Conservation (phyloP, 331 rosid species). For the Rhamnella rubrinervis region DNA sequence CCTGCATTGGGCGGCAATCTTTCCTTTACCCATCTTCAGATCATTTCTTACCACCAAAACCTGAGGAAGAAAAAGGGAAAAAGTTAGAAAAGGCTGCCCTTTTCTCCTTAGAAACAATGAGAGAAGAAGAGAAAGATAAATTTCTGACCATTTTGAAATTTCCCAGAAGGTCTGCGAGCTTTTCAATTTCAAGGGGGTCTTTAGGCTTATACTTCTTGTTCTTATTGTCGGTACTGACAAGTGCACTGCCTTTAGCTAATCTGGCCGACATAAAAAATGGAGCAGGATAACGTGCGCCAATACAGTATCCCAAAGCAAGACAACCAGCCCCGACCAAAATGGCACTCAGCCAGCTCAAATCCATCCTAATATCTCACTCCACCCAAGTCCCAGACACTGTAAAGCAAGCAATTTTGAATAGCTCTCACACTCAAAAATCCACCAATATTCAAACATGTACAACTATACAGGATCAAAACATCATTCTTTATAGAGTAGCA, state of each 20-base stretch:
- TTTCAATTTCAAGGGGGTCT: constrained; percentile 72
- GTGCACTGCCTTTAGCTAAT: constrained; percentile 31
- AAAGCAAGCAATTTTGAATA: too few species aligned
- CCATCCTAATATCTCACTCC: constrained; percentile 33
- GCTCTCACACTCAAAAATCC: too few species aligned
- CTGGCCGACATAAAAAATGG: constrained; percentile 39
- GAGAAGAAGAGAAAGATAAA: background rate
- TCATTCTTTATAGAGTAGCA: too few species aligned
- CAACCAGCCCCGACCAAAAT: constrained; percentile 83
- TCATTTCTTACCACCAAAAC: constrained; percentile 89
- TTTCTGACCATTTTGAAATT: constrained; percentile 82
- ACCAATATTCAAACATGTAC: too few species aligned
- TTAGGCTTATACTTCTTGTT: constrained; percentile 37
- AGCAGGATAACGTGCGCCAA: constrained; percentile 61
- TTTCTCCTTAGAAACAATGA: background rate
- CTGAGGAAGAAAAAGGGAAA: constrained; percentile 27
- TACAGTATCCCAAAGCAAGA: constrained; percentile 77
- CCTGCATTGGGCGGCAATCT: constrained; percentile 99
- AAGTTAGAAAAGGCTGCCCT: constrained; percentile 1
- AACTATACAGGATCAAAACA: too few species aligned
- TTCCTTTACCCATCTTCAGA: constrained; percentile 98
- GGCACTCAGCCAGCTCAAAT: constrained; percentile 75
- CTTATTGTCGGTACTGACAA: constrained; percentile 26
- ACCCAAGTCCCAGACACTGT: background rate
- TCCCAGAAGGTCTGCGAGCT: constrained; percentile 61